Conservation (phyloP, 2,329 filamentous ascomycete species). For the Calonectria pteridis region DNA sequence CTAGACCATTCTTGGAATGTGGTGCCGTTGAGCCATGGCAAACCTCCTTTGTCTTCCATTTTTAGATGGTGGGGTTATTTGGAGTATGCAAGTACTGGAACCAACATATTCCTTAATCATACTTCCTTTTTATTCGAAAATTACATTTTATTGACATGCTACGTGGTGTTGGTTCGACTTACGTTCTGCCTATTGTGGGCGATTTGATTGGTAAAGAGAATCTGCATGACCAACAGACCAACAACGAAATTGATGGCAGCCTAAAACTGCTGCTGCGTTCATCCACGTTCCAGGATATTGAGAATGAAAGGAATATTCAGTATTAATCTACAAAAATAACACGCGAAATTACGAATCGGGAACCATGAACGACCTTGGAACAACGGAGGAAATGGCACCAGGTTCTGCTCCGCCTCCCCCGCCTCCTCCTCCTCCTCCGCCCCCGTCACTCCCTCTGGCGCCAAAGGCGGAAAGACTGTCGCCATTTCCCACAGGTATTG, state of each 20-base stretch:
- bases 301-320: background rate
- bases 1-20: background rate
- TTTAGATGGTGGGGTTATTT: background rate
- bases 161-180: background rate
- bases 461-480: too few relatives aligned
- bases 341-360: background rate
- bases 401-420: background rate
- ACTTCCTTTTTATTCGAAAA: background rate
- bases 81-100: background rate
- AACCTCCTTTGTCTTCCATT: background rate
- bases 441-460: background rate
- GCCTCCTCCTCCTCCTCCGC: background rate
- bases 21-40: background rate
- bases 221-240: background rate
- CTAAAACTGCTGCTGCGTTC: background rate
- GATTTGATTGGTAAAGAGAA: background rate
- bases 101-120: background rate
- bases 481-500: background rate
- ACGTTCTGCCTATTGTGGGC: background rate
- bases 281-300: background rate
- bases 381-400: background rate
- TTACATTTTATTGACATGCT: background rate
- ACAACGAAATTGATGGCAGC: background rate
- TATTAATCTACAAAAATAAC: background rate
- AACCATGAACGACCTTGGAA: background rate